Evolutionary conservation across 352 stramenopile species (phyloP), one percentile per base, ranked within the genome.

Genomic region (Nothophytophthora sp.): DNA sequence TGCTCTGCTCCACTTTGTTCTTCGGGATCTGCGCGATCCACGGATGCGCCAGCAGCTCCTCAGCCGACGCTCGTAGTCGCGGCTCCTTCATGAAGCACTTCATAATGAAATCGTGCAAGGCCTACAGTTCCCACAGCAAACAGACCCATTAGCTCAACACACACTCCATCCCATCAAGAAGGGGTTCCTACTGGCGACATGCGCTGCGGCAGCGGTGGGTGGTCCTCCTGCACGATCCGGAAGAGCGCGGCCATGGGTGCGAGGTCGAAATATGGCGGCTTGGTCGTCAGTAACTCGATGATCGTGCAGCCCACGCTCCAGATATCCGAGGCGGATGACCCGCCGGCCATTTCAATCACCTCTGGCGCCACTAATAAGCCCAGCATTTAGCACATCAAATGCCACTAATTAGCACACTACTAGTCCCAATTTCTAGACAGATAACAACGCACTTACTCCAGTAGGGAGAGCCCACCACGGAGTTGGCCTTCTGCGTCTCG

Each of bases 271-370:
- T 98, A 97, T 32, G 92, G 92, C 15, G 92, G 92, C 70, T 97
- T 97, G 33, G 89, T 96, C 25, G 86, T 95, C 33, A 97, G 66
- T 25, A 98, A 52, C 72, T 98, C 92, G 37, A 98, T 97, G 49
- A 97, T 97, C n/a, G 88, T 97, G 70, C 92, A 98, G 5, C 92
- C 92, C 2, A 98, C 88, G 34, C 84, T 93, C 94, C 94, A 98
- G 36, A 98, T 97, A 65, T 98, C 94, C 16, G 92, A 97, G 11
- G 89, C 85, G 20, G 94, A 90, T 0, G 91, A 97, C 56, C 86
- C 90, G 7, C 88, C 88, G 15, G 86, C 78, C 90, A 98, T 98
- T 55, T 98, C 90, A 45, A 98, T 98, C 30, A 98, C 92, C 66
- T 98, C 95, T 0, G 95, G 95, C 5, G 95, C 95, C 92, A 98